phyloP scores from a whole-genome alignment of 2,329 filamentous ascomycete species.

The Chaetomium olivaceum region DNA sequence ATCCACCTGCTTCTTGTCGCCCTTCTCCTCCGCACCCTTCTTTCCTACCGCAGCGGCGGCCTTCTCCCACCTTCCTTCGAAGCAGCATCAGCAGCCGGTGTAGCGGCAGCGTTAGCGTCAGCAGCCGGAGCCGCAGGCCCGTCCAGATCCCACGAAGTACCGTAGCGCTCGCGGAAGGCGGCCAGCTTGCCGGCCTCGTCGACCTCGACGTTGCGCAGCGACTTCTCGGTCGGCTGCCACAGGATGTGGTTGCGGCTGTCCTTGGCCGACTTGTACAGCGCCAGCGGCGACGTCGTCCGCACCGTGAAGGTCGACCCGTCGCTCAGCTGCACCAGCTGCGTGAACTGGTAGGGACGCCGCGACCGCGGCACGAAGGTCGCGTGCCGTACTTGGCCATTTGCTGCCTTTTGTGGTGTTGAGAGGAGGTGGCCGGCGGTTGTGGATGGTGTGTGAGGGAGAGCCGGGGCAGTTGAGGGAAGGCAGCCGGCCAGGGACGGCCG shows the following conservation, averaged over 20 bases:
- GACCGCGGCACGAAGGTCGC: constrained; percentile 85
- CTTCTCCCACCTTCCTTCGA: constrained; percentile 36
- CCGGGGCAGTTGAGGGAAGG: constrained; percentile 30
- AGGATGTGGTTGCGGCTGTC: constrained; percentile 86
- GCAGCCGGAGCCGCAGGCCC: constrained; percentile 35
- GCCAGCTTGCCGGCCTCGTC: constrained; percentile 91
- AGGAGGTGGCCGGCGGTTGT: constrained; percentile 11
- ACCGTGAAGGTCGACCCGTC: constrained; percentile 84
- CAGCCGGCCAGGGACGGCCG: constrained; percentile 28
- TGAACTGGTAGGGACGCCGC: constrained; percentile 93
- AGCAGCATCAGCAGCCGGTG: constrained; percentile 26
- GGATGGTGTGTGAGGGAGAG: constrained; percentile 1
- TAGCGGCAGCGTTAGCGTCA: constrained; percentile 30
- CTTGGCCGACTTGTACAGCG: constrained; percentile 64
- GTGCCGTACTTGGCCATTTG: constrained; percentile 64
- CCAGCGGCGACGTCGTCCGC: constrained; percentile 71
- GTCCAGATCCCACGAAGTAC: constrained; percentile 74
- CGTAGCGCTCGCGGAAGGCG: constrained; percentile 83
- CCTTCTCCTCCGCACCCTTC: constrained; percentile 18
- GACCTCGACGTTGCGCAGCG: constrained; percentile 83
- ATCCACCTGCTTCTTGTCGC: constrained; percentile 35
- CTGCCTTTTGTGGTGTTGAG: constrained; percentile 22
- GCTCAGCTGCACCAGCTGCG: constrained; percentile 89
- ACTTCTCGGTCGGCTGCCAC: constrained; percentile 85
- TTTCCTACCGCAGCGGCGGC: constrained; percentile 35